These are phyloP conservation scores for Quercus lobata DNA, from an alignment of 331 rosid genomes.

Conservation along the genomic window DNA sequence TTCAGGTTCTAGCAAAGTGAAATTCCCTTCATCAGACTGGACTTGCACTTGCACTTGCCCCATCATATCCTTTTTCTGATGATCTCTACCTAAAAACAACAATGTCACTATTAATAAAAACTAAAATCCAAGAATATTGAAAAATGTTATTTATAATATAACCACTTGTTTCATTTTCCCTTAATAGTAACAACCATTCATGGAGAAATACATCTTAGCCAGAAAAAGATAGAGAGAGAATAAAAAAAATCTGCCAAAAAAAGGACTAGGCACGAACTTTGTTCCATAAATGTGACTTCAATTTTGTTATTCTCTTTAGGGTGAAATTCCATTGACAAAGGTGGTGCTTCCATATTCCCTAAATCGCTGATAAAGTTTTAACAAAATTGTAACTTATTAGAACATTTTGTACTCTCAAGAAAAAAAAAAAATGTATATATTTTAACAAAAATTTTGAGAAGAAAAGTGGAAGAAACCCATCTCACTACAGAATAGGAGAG, in stretches of 20 bases:
- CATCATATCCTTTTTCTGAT: neutral
- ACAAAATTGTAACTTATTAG: neutral
- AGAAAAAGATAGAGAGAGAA: no score
- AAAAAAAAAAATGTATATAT: neutral
- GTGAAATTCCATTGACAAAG: neutral
- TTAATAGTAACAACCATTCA: no score
- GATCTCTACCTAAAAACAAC: constrained; percentile 6
- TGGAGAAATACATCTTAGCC: no score
- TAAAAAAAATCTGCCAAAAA: no score
- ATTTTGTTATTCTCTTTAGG: neutral
- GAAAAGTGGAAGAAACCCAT: neutral
- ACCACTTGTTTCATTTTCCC: no score
- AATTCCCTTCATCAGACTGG: constrained; percentile 7
- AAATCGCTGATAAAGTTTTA: neutral
- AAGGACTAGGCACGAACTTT: neutral
- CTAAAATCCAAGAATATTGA: neutral
- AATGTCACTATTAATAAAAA: neutral
- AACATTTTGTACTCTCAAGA: neutral
- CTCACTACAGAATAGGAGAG: neutral
- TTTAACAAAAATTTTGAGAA: neutral
- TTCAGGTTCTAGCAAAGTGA: neutral
- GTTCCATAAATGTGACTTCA: constrained; percentile 11
- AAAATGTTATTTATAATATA: neutral
- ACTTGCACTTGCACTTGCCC: constrained; percentile 3
- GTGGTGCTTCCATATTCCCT: neutral